Evolutionary conservation across 306 rosid genomes (phyloP).

Genomic region (Luffa aegyptiaca): DNA sequence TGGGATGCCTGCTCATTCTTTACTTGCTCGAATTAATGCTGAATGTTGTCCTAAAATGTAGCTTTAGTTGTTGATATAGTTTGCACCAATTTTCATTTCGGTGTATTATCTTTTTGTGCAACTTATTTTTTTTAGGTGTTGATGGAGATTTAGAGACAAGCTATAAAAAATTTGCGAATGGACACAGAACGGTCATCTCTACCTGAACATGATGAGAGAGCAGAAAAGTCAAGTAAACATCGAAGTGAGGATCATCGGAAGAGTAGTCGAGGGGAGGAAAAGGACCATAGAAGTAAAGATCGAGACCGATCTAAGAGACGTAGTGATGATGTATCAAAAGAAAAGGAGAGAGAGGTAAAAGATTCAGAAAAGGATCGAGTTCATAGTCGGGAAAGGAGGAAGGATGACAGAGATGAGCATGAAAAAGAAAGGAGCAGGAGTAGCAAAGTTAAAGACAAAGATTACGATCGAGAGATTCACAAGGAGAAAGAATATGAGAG

Average conservation of each 20-base stretch:
- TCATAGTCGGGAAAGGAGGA: slow-evolving; percentile 51
- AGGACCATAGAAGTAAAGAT: slow-evolving; percentile 57
- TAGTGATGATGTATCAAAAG: slow-evolving; percentile 35
- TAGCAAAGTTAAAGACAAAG: slow-evolving; percentile 54
- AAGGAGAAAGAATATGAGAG: slow-evolving; percentile 56
- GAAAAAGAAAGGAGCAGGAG: slow-evolving; percentile 64
- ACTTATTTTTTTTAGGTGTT: not conserved
- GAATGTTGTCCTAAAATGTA: not conserved
- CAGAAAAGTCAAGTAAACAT: slow-evolving; percentile 45
- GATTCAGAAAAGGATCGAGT: slow-evolving; percentile 45
- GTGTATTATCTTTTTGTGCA: not conserved
- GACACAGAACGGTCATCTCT: slow-evolving; percentile 42
- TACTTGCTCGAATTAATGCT: not conserved
- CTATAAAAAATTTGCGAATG: slow-evolving; percentile 16
- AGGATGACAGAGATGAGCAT: slow-evolving; percentile 61
- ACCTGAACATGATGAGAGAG: slow-evolving; percentile 32
- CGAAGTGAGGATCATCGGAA: slow-evolving; percentile 71
- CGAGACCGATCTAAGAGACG: slow-evolving; percentile 43
- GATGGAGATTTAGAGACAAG: not conserved
- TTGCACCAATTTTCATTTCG: not conserved
- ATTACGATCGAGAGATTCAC: slow-evolving; percentile 53
- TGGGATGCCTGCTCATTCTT: not conserved
- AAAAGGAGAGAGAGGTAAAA: slow-evolving; percentile 39
- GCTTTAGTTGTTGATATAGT: not conserved
- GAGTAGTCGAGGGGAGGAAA: slow-evolving; percentile 56